Evolutionary conservation across 768 basidiomycete genomes (phyloP).

Genomic region (Pleurotus tuber-regium): DNA sequence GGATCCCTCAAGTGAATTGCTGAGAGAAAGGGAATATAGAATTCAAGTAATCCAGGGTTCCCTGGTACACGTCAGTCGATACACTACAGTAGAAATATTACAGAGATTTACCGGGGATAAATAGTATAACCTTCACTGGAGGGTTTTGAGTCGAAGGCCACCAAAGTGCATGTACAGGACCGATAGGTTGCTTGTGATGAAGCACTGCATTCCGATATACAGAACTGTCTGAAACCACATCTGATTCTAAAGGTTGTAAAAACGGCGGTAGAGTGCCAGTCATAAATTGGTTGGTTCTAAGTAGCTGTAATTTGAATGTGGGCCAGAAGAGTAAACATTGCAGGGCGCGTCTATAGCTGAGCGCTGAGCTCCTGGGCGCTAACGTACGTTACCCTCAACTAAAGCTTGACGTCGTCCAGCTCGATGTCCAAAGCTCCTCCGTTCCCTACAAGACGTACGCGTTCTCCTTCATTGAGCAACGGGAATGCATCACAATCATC

Average conservation of each 20-base stretch:
- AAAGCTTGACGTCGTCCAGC: constrained; percentile 1
- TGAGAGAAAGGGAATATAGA: constrained; percentile 66
- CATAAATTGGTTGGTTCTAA: background rate
- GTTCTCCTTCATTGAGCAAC: constrained; percentile 43
- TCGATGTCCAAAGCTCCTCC: constrained; percentile 60
- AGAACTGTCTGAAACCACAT: background rate
- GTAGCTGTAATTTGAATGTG: too few relatives aligned
- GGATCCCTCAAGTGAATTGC: constrained; percentile 39
- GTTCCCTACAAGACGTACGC: constrained; percentile 51
- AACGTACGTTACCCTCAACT: too few relatives aligned
- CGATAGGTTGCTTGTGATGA: constrained; percentile 34
- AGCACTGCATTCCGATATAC: constrained; percentile 32
- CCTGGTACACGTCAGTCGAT: constrained; percentile 28
- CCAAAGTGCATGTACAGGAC: constrained; percentile 49
- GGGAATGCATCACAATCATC: constrained; percentile 36
- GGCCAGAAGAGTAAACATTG: too few relatives aligned
- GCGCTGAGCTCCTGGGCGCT: too few relatives aligned
- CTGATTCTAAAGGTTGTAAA: constrained; percentile 18
- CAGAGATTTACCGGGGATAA: constrained; percentile 44
- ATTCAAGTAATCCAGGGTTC: constrained; percentile 60
- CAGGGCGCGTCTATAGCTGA: too few relatives aligned
- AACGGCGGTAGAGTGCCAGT: constrained; percentile 30
- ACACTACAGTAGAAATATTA: constrained; percentile 4
- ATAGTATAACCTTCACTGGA: constrained; percentile 38
- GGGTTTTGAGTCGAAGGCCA: constrained; percentile 36